A percentile compares a stretch with the other conserved stretches of the same genome.
These are phyloP conservation scores for Chrysanthemum lavandulifolium DNA, from an alignment of 129 eudicot species.

Conservation along the genomic window DNA sequence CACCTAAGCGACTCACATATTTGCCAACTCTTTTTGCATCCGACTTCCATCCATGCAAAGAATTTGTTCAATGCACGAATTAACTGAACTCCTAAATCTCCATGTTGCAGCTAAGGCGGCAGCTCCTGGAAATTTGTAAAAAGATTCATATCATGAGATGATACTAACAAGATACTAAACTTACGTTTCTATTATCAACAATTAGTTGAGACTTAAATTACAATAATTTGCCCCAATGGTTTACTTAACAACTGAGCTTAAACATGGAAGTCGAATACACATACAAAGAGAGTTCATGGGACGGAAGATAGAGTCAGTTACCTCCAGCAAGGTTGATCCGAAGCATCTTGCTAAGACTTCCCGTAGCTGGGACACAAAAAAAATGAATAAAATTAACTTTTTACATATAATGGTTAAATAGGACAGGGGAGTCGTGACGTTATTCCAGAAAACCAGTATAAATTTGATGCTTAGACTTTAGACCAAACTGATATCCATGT, in stretches of 20 bases:
- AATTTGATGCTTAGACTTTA: too few relatives aligned
- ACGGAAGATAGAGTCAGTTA: constrained; percentile 23
- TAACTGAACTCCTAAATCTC: constrained; percentile 50
- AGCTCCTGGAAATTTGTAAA: constrained; percentile 42
- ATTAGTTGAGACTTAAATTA: neutral
- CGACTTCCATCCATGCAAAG: constrained; percentile 77
- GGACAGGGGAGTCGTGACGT: too few relatives aligned
- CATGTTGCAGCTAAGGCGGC: constrained; percentile 55
- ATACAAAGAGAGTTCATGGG: neutral
- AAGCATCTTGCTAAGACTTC: constrained; percentile 37
- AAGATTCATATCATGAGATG: constrained; percentile 5
- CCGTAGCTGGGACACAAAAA: constrained; percentile 35
- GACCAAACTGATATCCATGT: too few relatives aligned
- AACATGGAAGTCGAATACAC: neutral
- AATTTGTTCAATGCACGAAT: constrained; percentile 52
- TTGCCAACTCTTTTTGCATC: constrained; percentile 72
- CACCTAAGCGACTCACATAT: constrained; percentile 47
- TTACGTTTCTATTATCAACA: neutral
- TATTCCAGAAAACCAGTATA: too few relatives aligned
- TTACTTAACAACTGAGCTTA: neutral
- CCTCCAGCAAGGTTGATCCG: constrained; percentile 57
- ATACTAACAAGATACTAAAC: neutral
- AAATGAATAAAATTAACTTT: too few relatives aligned
- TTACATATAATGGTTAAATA: too few relatives aligned
- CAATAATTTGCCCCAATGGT: too few relatives aligned